phyloP scores from a whole-genome alignment of 2,329 filamentous ascomycete genomes.

The Hysterium pulicare region DNA sequence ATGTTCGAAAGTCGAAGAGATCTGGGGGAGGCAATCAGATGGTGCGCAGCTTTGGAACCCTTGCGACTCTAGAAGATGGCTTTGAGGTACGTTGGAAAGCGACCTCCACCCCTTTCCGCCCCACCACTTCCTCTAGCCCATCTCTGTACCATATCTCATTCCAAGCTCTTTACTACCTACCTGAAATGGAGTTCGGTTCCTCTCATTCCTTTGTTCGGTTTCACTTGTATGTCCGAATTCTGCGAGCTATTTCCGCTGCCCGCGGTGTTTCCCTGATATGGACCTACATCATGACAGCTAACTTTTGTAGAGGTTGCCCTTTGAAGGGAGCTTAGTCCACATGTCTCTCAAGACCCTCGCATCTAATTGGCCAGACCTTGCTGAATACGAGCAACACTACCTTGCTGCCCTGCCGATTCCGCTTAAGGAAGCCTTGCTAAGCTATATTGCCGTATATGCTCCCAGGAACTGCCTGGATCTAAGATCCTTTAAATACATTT shows the following conservation, averaged over 20 bases:
- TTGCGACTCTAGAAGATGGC: slow-evolving; percentile 13
- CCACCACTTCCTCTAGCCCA: background rate
- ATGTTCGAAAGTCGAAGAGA: slow-evolving; percentile 14
- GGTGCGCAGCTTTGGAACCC: slow-evolving; percentile 18
- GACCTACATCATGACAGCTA: too few species aligned
- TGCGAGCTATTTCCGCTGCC: too few species aligned
- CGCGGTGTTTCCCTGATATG: too few species aligned
- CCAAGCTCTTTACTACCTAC: too few species aligned
- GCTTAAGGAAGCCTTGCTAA: slow-evolving; percentile 53
- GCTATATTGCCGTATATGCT: slow-evolving; percentile 54
- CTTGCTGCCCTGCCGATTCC: slow-evolving; percentile 50
- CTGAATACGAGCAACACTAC: slow-evolving; percentile 56
- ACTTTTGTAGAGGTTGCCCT: slow-evolving; percentile 26
- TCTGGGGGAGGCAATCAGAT: slow-evolving; percentile 14
- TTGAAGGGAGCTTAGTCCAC: slow-evolving; percentile 46
- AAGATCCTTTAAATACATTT: slow-evolving; percentile 50
- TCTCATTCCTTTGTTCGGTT: too few species aligned
- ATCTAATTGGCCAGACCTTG: slow-evolving; percentile 54
- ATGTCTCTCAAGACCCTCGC: slow-evolving; percentile 53
- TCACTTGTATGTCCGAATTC: too few species aligned
- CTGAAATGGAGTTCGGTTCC: too few species aligned
- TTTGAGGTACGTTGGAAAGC: background rate
- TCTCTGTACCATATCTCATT: too few species aligned
- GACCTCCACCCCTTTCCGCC: too few species aligned
- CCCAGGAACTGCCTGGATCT: slow-evolving; percentile 39